Conservation (phyloP, 345 rosid species). For the Laguncularia racemosa region DNA sequence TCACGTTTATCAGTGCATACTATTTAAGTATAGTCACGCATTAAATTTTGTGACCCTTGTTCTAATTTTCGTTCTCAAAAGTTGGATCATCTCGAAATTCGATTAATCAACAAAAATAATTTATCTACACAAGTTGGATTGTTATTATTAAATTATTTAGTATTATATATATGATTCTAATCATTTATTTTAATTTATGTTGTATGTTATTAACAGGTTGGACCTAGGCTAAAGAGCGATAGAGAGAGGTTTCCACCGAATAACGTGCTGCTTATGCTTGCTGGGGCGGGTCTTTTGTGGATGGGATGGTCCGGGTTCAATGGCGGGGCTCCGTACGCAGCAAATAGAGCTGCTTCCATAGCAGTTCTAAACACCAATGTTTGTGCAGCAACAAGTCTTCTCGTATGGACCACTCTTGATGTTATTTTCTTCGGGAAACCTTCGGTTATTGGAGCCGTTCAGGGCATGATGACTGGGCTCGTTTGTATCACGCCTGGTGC, state of each 20-base stretch:
- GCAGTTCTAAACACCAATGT: conserved; percentile 81
- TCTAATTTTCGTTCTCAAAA: no score
- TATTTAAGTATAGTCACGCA: not conserved
- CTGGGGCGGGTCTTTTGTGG: conserved; percentile 92
- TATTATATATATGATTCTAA: not conserved
- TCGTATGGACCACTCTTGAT: conserved; percentile 82
- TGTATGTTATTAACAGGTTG: conserved; percentile 42
- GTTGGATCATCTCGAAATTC: no score
- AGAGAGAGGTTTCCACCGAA: conserved; percentile 91
- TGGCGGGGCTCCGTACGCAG: conserved; percentile 93
- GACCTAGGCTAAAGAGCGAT: conserved; percentile 72
- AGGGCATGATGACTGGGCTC: conserved; percentile 91
- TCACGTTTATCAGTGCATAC: not conserved
- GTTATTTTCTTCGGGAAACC: conserved; percentile 84
- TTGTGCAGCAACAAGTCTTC: conserved; percentile 85
- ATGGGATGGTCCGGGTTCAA: conserved; percentile 99
- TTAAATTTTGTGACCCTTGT: not conserved
- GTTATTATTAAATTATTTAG: not conserved
- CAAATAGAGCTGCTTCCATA: conserved; percentile 55
- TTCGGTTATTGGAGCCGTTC: conserved; percentile 88
- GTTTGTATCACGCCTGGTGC: conserved; percentile 93
- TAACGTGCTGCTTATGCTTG: conserved; percentile 83
- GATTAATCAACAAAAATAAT: not conserved
- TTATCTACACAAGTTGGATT: not conserved
- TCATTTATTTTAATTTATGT: not conserved